Base-by-base conservation (phyloP, 768 basidiomycete species). In the Macrolepiota fuliginosa region DNA sequence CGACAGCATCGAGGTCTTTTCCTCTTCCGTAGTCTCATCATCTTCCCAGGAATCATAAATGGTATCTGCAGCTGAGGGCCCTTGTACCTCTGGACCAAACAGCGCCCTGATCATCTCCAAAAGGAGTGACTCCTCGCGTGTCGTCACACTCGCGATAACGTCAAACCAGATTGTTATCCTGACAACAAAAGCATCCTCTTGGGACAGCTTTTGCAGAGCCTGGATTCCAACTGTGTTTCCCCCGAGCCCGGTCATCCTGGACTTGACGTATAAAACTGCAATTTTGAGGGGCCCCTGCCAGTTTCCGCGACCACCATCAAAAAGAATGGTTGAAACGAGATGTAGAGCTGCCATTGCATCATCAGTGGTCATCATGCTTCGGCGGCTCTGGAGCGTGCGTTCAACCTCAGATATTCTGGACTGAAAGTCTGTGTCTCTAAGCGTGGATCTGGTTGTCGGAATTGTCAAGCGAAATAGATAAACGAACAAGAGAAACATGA, bases 81-180 rank as follows among this genome's bases (percentile, higher is more conserved):
- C 75, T 25, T 71, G 68, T 54, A 83, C 71, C 64, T 75, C 79
- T 49, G 83, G 82, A 22, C 70, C 72, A 72, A 87, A 93, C 46
- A 94, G 75, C 24, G 72, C 70, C 22, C 81, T 79, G 68, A 91
- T 87, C 40, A 80, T 77, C 2, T 67, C 36, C 42, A 88, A 72
- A 71, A 92, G 87, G 52, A 77, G 76, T 11, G 92, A 90, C 3
- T 73, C 65, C 64, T 79, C 66, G 64, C 80, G 77, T n/a, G 82
- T 85, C n/a, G 91, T 90, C 54, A 88, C 82, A 1, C 88, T 85
- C 5, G 90, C 90, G 56, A 93, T 80, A 40, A 93, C 90, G 70
- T 94, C 92, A 71, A 93, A 92, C 92, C 92, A 94, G 58, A 93
- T 86, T 17, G 89, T 85, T 25, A 91, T 89, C 72, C 91, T 91